A percentile compares a stretch with the other conserved stretches of the same genome.
Evolutionary conservation across 257 asterid species (phyloP).

Genomic region (Catharanthus roseus): DNA sequence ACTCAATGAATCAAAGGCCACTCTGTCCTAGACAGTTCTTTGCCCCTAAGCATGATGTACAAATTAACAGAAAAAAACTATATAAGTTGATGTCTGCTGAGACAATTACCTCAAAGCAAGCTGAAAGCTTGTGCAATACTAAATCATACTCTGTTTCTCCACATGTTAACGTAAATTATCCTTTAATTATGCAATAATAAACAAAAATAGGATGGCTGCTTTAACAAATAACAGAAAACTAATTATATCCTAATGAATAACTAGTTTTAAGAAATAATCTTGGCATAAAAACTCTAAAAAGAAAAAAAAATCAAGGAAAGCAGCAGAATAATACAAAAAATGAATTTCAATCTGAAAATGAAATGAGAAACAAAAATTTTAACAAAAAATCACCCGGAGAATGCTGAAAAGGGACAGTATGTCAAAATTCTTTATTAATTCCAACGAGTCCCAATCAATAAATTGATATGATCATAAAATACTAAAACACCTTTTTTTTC

Average conservation of each 20-base stretch:
- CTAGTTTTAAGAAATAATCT: neutral
- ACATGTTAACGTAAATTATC: neutral
- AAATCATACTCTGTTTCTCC: neutral
- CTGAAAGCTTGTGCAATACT: neutral
- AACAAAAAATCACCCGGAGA: constrained; percentile 5
- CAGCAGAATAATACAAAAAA: neutral
- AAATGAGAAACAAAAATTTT: neutral
- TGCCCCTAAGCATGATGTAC: neutral
- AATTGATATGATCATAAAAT: neutral
- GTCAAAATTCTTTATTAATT: neutral
- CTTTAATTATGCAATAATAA: neutral
- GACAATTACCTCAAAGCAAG: too few relatives aligned
- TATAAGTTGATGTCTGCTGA: too few relatives aligned
- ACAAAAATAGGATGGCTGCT: neutral
- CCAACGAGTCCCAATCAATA: neutral
- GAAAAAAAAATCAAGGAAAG: neutral
- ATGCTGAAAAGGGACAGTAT: neutral
- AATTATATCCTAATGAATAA: neutral
- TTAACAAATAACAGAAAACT: neutral
- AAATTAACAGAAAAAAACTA: neutral
- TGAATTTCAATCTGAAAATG: neutral
- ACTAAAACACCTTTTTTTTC: neutral
- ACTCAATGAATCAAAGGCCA: neutral
- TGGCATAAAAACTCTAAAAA: neutral
- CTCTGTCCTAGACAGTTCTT: neutral